A percentile compares a stretch with the other conserved stretches of the same genome.
phyloP scores from a whole-genome alignment of 2,329 filamentous ascomycete species.

The Acrocalymma vagum region DNA sequence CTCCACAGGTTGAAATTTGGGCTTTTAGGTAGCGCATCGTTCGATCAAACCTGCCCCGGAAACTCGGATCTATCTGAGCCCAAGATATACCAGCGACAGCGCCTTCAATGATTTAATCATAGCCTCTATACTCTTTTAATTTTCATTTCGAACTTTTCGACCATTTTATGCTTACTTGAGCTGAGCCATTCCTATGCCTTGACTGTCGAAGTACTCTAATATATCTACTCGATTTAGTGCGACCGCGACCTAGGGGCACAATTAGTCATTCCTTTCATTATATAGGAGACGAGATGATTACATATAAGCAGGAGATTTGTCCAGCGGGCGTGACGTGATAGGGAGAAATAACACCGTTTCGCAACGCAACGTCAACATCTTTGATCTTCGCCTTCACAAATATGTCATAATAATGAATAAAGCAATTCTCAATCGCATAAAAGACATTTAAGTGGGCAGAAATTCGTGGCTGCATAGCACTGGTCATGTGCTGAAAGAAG shows the following conservation, averaged over 20 bases:
- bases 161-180: slow-evolving; percentile 11
- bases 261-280: neutral
- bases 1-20: no score
- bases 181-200: slow-evolving; percentile 17
- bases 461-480: neutral
- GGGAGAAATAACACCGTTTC: slow-evolving; percentile 18
- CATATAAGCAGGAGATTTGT: slow-evolving; percentile 13
- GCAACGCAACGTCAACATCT: slow-evolving; percentile 19
- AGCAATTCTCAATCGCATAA: neutral
- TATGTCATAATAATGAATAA: slow-evolving; percentile 8
- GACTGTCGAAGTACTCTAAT: slow-evolving; percentile 18
- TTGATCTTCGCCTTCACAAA: slow-evolving; percentile 8
- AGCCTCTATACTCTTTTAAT: no score
- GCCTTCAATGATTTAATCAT: no score
- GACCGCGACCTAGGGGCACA: slow-evolving; percentile 16
- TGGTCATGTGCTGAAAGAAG: no score
- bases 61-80: no score
- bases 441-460: slow-evolving; percentile 14
- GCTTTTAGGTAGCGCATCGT: no score
- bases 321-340: slow-evolving; percentile 10
- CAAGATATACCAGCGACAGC: no score
- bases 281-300: neutral
- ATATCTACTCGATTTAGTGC: slow-evolving; percentile 9
- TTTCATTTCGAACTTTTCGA: no score
- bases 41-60: no score